Evolutionary conservation across 441 rosid species (phyloP), one percentile per base, ranked within the genome.

Genomic region (Jatropha podagrica): DNA sequence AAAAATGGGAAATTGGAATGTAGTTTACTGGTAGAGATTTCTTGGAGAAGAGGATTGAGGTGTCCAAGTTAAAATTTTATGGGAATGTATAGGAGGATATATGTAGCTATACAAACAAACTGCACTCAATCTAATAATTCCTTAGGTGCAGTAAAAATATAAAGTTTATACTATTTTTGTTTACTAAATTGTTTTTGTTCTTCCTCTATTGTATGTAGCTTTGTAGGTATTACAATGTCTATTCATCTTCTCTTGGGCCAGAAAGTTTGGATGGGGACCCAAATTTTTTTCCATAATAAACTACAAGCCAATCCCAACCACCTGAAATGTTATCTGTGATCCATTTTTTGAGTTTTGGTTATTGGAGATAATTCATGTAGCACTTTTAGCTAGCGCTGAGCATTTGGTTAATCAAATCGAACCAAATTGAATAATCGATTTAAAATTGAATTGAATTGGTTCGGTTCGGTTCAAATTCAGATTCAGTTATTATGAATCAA

Each of bases 41-140:
- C 72, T 67, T 68, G 78, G 78, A 84, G 79, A 84, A 78, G 79
- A 81, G 79, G 87, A 52, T 48, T 72, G 83, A 80, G 79, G 75
- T 69, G 69, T 26, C 65, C 74, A 65, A 37, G 83, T 68, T 27
- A 54, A 44, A 76, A 67, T 67, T 51, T 78, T 60, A 71, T 71
- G 81, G 85, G 81, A 78, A 61, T 32, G 54, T 73, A 37, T 56
- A 20, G 65, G 82, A 61, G 72, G 64, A 55, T 64, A 48, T 64
- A 48, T 79, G 67, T 72, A 52, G 65, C 46, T 73, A 60, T 71
- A 64, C 68, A 68, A 40, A 49, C 20, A 52, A 77, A 38, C 49
- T 44, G 58, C 68, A 26, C 23, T 59, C 2, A 68, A 44, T 6
- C 48, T 44, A 44, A 44, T 44, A 11, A 44, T 7, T 44, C 48